Evolutionary conservation across 495 filamentous ascomycete genomes (phyloP), one percentile per base, ranked within the genome.

Genomic region (Pyrenula massariospora): DNA sequence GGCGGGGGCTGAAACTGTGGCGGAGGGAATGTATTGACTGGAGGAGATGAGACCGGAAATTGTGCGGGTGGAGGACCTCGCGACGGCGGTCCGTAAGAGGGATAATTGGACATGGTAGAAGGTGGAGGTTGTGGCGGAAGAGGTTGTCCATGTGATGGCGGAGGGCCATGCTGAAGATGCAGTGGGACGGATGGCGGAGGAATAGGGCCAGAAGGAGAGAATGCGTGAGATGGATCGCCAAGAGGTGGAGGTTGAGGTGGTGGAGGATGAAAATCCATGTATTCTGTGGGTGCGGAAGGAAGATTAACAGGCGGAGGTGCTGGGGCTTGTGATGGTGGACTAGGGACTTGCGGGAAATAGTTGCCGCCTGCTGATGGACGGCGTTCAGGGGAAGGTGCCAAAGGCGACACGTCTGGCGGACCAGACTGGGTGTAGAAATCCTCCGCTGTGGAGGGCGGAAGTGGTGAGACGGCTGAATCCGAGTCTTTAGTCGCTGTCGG

Each of bases 311-410:
- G n/a, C 15, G 31, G 15, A 42, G 31, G 31, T 8, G 31, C 31
- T 5, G 31, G 5, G 31, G 31, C 31, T 42, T 42, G 31, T 15
- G 31, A 42, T 15, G 15, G 31, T 15, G 31, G 31, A 15, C 59
- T 56, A 10, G 68, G 76, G 0, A 77, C 63, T 49, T 66, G 63
- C 1, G 81, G 81, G 53, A 81, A 82, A 63, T 83, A 84, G 24
- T 75, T 78, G 50, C 71, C 75, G 11, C 72, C 74, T 2, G 71
- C 60, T n/a, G 78, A 76, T 21, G 58, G 63, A 52, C 65, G 66
- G 48, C 68, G 58, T 24, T 59, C 63, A 24, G 48, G 51, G 51
- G 60, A 63, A 23, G 59, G 59, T 57, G 55, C 64, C 47, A 76
- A 61, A 10, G 73, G 73, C 3, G 72, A 75, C 12, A 75, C 65